A percentile compares a stretch with the other conserved stretches of the same genome.
phyloP scores from a whole-genome alignment of 441 rosid genomes.

The Monsonia emarginata region DNA sequence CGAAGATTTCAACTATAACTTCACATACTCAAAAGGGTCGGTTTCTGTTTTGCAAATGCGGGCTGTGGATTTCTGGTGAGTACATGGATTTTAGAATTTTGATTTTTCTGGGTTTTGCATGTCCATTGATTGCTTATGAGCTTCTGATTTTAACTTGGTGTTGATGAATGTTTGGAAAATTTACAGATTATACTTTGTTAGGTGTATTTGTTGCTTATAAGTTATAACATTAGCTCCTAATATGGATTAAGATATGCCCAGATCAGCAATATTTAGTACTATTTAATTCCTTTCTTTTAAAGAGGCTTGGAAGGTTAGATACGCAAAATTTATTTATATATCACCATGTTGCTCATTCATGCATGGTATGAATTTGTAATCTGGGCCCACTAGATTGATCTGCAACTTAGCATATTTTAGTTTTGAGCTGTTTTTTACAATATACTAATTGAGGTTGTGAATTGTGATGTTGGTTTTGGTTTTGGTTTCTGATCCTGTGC shows the following conservation, averaged over 20 bases:
- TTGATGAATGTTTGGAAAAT: background rate
- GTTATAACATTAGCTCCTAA: background rate
- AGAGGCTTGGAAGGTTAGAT: slow-evolving; percentile 13
- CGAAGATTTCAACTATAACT: slow-evolving; percentile 17
- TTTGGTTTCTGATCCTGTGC: background rate
- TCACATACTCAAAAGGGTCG: slow-evolving; percentile 14
- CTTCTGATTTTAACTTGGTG: background rate
- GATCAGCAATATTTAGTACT: background rate
- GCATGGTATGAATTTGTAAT: slow-evolving; percentile 21
- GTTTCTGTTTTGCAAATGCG: slow-evolving; percentile 33
- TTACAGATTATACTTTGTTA: background rate
- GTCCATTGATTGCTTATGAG: background rate
- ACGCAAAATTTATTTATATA: slow-evolving; percentile 15
- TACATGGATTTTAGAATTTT: slow-evolving; percentile 7
- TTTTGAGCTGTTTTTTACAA: slow-evolving; percentile 20
- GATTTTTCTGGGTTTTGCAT: slow-evolving; percentile 4
- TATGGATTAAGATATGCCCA: background rate
- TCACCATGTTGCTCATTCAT: slow-evolving; percentile 23
- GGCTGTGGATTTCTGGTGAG: slow-evolving; percentile 35
- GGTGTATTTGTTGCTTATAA: background rate
- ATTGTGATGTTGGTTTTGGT: background rate
- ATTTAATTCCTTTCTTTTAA: background rate
- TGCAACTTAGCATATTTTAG: slow-evolving; percentile 8
- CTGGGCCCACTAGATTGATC: slow-evolving; percentile 24
- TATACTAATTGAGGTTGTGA: slow-evolving; percentile 12